Evolutionary conservation across 2,329 filamentous ascomycete genomes (phyloP).

Genomic region (Raffaelea ambrosiae): DNA sequence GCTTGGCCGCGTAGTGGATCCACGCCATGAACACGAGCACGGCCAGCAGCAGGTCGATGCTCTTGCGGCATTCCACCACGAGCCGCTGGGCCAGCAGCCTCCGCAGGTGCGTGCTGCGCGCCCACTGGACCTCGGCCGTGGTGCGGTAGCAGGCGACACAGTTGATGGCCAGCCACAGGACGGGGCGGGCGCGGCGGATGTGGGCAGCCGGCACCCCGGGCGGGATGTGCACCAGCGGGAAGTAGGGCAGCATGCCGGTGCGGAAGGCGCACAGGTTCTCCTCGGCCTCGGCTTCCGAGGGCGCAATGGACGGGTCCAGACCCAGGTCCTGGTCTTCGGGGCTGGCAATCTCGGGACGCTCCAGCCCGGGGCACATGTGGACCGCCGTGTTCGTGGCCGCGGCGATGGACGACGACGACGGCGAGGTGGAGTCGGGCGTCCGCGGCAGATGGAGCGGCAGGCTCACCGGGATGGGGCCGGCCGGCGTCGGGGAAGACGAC

Average conservation of each 20-base stretch:
- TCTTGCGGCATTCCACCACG: conserved; percentile 37
- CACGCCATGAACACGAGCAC: conserved; percentile 28
- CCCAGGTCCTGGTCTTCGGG: background rate
- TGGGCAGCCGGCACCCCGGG: conserved; percentile 24
- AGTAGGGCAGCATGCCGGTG: conserved; percentile 27
- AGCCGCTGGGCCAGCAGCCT: conserved; percentile 33
- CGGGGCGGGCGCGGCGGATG: conserved; percentile 31
- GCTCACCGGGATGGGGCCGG: no score
- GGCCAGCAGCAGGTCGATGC: conserved; percentile 39
- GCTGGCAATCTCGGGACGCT: background rate
- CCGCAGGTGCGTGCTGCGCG: conserved; percentile 31
- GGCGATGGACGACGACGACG: background rate
- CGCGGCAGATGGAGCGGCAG: conserved; percentile 1
- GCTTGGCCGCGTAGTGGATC: conserved; percentile 13
- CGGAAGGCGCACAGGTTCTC: conserved; percentile 30
- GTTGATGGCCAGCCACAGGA: conserved; percentile 42
- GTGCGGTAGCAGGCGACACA: conserved; percentile 33
- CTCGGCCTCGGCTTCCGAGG: conserved; percentile 28
- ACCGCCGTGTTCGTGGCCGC: no score
- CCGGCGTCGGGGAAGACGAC: no score
- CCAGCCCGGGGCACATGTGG: background rate
- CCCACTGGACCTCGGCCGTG: conserved; percentile 27
- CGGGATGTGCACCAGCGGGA: conserved; percentile 35
- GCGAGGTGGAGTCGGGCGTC: conserved; percentile 8
- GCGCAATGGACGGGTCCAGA: conserved; percentile 10